These are phyloP conservation scores for Urochloa ruziziensis DNA, from an alignment of 176 grass and related monocot species.

Conservation along the genomic window DNA sequence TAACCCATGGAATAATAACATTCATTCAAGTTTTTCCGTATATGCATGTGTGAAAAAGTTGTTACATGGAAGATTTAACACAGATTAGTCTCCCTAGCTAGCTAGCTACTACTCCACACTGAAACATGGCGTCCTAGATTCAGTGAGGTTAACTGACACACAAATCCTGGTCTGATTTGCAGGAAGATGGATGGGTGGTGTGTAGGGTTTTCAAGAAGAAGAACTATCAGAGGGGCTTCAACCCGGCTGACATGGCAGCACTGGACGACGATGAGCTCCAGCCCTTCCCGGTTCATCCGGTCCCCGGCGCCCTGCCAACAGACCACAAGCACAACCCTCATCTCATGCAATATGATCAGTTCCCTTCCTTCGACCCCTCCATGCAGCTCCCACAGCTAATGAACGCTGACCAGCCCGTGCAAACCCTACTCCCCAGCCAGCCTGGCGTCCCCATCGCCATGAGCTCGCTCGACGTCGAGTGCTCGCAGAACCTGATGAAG, in stretches of 20 bases:
- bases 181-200: slow-evolving; percentile 99
- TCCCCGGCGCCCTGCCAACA: neutral
- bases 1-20: neutral
- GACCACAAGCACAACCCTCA: slow-evolving; percentile 56
- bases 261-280: slow-evolving; percentile 62
- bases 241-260: slow-evolving; percentile 32
- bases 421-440: slow-evolving; percentile 27
- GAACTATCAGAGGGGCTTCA: slow-evolving; percentile 55
- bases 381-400: slow-evolving; percentile 90
- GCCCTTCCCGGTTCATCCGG: slow-evolving; percentile 20
- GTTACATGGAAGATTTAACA: neutral
- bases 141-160: neutral
- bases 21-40: neutral
- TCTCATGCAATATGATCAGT: slow-evolving; percentile 46
- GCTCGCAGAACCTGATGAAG: slow-evolving; percentile 80
- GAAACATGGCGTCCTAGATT: neutral
- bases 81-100: neutral
- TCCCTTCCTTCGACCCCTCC: slow-evolving; percentile 61
- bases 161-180: slow-evolving; percentile 23
- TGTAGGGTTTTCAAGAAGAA: slow-evolving; percentile 99
- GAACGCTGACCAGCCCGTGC: slow-evolving; percentile 52
- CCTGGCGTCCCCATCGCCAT: slow-evolving; percentile 31
- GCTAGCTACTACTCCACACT: neutral
- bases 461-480: slow-evolving; percentile 53
- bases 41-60: neutral